Evolutionary conservation across 345 rosid genomes (phyloP), one percentile per base, ranked within the genome.

Genomic region (Pseudoturritis turrita): DNA sequence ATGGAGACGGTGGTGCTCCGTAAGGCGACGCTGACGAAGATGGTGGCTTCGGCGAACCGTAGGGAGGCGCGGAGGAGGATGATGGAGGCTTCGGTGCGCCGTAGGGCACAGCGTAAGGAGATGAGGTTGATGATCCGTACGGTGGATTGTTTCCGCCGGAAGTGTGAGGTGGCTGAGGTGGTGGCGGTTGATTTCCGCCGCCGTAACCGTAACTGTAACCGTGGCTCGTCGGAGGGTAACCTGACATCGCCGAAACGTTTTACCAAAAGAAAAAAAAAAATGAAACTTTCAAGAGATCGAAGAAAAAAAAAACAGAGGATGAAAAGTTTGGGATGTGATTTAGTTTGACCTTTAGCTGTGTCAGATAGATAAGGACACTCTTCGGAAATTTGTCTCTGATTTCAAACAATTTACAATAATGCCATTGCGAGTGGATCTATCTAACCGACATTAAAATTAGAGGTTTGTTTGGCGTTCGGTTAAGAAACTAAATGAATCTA

Each of bases 151-250:
- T 44, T 40, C 74, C 72, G 54, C 57, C 71, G 58, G 79, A 81
- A 1, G 80, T 70, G 49, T 78, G 76, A 17, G 83, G 64, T 25
- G 84, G 80, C 1, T 75, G 78, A 60, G 78, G 55, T 2, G 74
- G 74, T 0, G 49, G 84, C 17, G 49, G 76, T 36, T 58, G 68
- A 56, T 59, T 74, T 5, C 73, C 84, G 33, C 85, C 85, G 50
- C 83, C 75, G 39, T 71, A 82, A 31, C 63, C 25, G 78, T 75
- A 46, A 55, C 89, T 88, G 81, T 90, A 49, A 55, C 88, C 89
- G 82, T 91, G 70, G 67, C 88, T 82, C 26, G 89, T 67, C 6
- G 83, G 79, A 60, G 66, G 75, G 5, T 76, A 76, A 6, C 71
- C 65, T 54, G 79, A 63, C 79, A 76, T 76, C 52, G 45, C 13